Conservation (phyloP, 2,329 filamentous ascomycete species). For the Rutstroemia sp. region DNA sequence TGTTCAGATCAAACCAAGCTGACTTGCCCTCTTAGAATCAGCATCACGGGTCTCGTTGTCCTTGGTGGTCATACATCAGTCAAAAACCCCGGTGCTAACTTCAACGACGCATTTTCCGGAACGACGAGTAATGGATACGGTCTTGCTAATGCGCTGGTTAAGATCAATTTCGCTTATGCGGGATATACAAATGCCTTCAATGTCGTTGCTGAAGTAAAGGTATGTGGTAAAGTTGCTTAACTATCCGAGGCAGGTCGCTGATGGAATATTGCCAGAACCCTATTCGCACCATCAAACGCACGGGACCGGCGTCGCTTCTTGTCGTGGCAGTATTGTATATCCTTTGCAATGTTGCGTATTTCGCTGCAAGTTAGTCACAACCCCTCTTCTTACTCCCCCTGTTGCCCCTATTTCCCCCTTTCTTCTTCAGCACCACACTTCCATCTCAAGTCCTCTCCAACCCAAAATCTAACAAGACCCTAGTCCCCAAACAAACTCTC, state of each 20-base stretch:
- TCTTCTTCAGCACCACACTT: no score
- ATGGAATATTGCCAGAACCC: constrained; percentile 38
- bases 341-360: constrained; percentile 54
- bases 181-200: constrained; percentile 56
- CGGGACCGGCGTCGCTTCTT: constrained; percentile 41
- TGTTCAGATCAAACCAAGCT: constrained; percentile 4
- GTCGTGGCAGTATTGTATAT: constrained; percentile 49
- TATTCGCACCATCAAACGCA: constrained; percentile 44
- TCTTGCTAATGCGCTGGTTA: constrained; percentile 51
- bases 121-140: constrained; percentile 38
- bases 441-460: no score
- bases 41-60: constrained; percentile 54
- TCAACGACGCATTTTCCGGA: constrained; percentile 46
- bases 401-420: not conserved
- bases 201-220: constrained; percentile 52
- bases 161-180: constrained; percentile 50
- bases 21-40: constrained; percentile 32
- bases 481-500: constrained; percentile 47
- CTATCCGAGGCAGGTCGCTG: not conserved
- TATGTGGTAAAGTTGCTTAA: constrained; percentile 14
- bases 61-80: constrained; percentile 48
- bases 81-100: constrained; percentile 45
- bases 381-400: not conserved
- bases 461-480: not conserved
- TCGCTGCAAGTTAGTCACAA: constrained; percentile 37